Conservation (phyloP, 2,329 filamentous ascomycete genomes). For the Trichoderma guizhouense region DNA sequence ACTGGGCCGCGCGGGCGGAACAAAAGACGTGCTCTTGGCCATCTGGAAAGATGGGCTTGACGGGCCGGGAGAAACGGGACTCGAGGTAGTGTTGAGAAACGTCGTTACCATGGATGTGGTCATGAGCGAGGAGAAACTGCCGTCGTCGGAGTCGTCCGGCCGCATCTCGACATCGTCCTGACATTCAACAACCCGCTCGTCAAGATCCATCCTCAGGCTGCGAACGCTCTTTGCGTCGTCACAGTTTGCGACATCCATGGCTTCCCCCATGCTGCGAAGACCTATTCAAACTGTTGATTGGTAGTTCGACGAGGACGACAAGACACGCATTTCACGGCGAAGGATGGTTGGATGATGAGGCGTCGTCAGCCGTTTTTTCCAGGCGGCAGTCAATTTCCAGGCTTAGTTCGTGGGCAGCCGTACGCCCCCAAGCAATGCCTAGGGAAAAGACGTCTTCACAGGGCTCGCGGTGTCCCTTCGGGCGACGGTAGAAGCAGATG, state of each 20-base stretch:
- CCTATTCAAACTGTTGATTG: constrained; percentile 1
- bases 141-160: constrained; percentile 25
- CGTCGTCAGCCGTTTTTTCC: not conserved
- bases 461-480: not conserved
- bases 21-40: constrained; percentile 37
- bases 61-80: constrained; percentile 53
- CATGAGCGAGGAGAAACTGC: constrained; percentile 37
- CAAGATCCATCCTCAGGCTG: constrained; percentile 11
- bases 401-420: not conserved
- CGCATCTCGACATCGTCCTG: constrained; percentile 7
- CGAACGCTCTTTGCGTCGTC: constrained; percentile 2
- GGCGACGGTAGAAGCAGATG: not conserved
- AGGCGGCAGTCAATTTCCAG: not conserved
- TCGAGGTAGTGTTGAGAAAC: constrained; percentile 45
- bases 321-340: constrained; percentile 17
- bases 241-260: constrained; percentile 4
- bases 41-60: constrained; percentile 51
- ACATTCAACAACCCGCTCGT: constrained; percentile 4
- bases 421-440: not conserved
- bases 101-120: constrained; percentile 35
- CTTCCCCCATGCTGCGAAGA: constrained; percentile 11
- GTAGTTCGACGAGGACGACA: not conserved
- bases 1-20: constrained; percentile 47
- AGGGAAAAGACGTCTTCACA: not conserved
- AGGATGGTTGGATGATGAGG: not conserved